Base-by-base conservation (phyloP, 257 asterid genomes). In the Przewalskia tangutica region DNA sequence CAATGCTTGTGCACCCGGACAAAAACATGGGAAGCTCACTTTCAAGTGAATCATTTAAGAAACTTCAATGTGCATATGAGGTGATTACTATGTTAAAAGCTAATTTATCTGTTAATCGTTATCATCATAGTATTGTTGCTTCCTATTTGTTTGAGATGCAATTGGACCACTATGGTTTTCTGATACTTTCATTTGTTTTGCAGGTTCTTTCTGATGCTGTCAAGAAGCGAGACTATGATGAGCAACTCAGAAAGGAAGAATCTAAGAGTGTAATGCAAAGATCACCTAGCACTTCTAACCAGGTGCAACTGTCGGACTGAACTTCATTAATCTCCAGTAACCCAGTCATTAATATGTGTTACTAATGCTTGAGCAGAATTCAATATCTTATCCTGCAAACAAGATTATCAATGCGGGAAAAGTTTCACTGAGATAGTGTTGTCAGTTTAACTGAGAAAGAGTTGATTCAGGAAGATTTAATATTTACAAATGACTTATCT, bases 1-100 rank as follows among this genome's bases (percentile, higher is more conserved):
- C 99, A 82, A 94, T 94, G 97, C 97, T 96, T 83, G 99, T 96
- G 84, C 99, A 96, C 87, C 99, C 98, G 8, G 99, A 96, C 86
- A 96, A 96, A 87, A 96, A 96, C 85, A 93, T 93, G 98, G 98
- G 99, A 82, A 93, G 91, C 82, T 89, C 95, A 34, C 89, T 89
- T 83, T 97, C 99, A 71, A 91, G 98, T 86, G 99, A 96, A 87
- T 96, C 99, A 2, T 96, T 96, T 84, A 94, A 96, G 90, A 96
- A 94, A 88, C 97, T 96, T 84, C 99, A 96, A 83, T 92, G 98
- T 85, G 98, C 98, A 77, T 96, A 96, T 85, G 99, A 96, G 92
- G 99, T 94, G 83, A 89, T 66, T 81, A 48, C 14, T 73, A 23
- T 60, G 50, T 73, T 56, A 81, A 48, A 48, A 64, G 51, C 12